Percentiles rank a stretch among this genome's conserved stretches.
Conservation (phyloP, 257 asterid genomes). For the Avicennia marina region DNA sequence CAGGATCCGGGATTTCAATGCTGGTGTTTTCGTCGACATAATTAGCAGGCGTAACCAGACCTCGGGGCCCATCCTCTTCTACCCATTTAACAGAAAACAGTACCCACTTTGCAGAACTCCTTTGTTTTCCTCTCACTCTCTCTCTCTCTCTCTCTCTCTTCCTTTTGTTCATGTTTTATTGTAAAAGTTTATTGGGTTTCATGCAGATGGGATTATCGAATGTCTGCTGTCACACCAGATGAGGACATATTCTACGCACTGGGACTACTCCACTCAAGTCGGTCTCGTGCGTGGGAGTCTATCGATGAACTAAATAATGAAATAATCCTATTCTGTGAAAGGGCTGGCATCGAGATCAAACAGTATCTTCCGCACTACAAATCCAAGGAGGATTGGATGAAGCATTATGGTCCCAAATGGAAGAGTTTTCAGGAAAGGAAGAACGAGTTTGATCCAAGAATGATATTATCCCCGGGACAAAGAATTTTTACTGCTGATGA, state of each 20-base stretch:
- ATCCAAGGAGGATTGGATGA: slow-evolving; percentile 37
- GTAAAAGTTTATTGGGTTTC: no score
- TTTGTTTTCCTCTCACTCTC: no score
- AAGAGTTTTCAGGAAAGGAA: slow-evolving; percentile 33
- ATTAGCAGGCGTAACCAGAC: slow-evolving; percentile 39
- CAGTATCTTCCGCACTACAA: slow-evolving; percentile 54
- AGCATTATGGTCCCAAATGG: slow-evolving; percentile 53
- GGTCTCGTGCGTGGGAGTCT: slow-evolving; percentile 14
- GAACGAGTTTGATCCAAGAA: slow-evolving; percentile 38
- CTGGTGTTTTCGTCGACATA: slow-evolving; percentile 53
- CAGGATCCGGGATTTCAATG: slow-evolving; percentile 42
- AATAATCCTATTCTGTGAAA: slow-evolving; percentile 33
- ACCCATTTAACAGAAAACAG: slow-evolving; percentile 52
- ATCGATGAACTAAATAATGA: slow-evolving; percentile 32
- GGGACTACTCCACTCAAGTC: slow-evolving; percentile 33
- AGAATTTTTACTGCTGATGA: slow-evolving; percentile 24
- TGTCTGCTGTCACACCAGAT: slow-evolving; percentile 48
- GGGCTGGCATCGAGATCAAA: slow-evolving; percentile 29
- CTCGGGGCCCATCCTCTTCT: slow-evolving; percentile 65
- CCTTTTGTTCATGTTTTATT: not conserved
- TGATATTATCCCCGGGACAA: slow-evolving; percentile 44
- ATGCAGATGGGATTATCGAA: slow-evolving; percentile 47
- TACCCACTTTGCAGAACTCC: slow-evolving; percentile 5
- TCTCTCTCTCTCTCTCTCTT: no score
- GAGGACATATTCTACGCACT: slow-evolving; percentile 43